Evolutionary conservation across 306 rosid genomes (phyloP), one percentile per base, ranked within the genome.

Genomic region (Fragaria iinumae): DNA sequence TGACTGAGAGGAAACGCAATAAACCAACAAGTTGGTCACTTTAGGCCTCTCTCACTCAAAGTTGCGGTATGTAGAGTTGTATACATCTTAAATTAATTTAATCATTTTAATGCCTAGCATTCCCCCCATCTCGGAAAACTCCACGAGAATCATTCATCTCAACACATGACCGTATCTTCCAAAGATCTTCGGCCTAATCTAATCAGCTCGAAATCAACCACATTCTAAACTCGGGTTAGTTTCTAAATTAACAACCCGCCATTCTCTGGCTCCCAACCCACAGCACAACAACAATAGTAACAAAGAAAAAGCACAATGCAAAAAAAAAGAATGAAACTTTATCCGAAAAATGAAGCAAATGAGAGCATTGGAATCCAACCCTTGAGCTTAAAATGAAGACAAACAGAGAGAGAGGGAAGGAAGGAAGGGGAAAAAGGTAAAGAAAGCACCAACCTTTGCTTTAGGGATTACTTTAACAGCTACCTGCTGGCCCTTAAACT

Each of bases 381-480:
- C 36, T 10, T 32, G 5, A 69, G 56, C 36, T 6, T 50, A 1
- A 25, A 69, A 45, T 47, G 57, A n/a, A 53, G 27, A 53, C 2
- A 20, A 18, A 53, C 60, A 23, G 74, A 29, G 17, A 44, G 9
- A 25, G 49, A 50, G 69, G 41, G 50, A 11, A 44, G 7, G 39
- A 4, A 39, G 45, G 45, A 45, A 48, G 52, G 43, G 43, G 56
- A 69, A 69, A 6, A n/a, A 55, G 69, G 59, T 9, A 75, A 76
- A 18, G 60, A 64, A 60, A 74, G 59, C 38, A 52, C 88, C 11
- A 34, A 95, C 99, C 99, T 96, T 96, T 62, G 93, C 84, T 86
- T 96, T 96, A 11, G 97, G 91, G 49, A 96, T 96, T 77, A 92
- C 93, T 83, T 96, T 96, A 1, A 96, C 99, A 55, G 99, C 99